These are phyloP conservation scores for Tetrastigma voinierianum DNA, from an alignment of 164 flowering plant species.

Conservation along the genomic window DNA sequence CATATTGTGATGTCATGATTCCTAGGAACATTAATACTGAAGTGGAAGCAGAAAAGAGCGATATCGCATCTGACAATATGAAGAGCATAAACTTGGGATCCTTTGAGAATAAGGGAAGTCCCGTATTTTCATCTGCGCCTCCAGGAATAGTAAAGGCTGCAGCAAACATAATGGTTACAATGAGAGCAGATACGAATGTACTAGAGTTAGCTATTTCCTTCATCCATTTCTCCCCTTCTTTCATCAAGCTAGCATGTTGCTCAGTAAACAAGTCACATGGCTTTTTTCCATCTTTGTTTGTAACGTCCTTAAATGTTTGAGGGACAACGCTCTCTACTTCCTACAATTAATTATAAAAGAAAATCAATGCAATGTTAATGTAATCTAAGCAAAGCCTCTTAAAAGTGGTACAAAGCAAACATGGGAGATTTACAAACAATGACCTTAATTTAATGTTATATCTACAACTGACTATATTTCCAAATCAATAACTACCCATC, in stretches of 20 bases:
- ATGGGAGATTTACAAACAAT: no score
- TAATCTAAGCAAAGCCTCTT: no score
- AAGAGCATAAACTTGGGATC: slow-evolving; percentile 4
- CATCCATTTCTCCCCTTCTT: slow-evolving; percentile 26
- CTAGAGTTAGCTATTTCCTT: slow-evolving; percentile 10
- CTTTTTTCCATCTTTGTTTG: slow-evolving; percentile 3
- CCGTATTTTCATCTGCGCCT: neutral
- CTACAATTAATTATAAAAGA: neutral
- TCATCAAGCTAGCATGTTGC: slow-evolving; percentile 9
- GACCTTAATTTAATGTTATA: no score
- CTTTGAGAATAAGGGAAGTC: neutral
- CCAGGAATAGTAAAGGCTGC: slow-evolving; percentile 26
- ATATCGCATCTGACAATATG: slow-evolving; percentile 11
- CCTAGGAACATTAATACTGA: slow-evolving; percentile 20
- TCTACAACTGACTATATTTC: no score
- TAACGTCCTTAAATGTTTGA: neutral
- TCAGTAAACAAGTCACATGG: slow-evolving; percentile 25
- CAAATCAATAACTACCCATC: no score
- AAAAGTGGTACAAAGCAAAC: no score
- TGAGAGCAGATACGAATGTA: slow-evolving; percentile 22
- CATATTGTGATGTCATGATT: slow-evolving; percentile 24
- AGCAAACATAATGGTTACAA: slow-evolving; percentile 22
- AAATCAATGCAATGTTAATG: no score
- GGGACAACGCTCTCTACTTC: slow-evolving; percentile 32
- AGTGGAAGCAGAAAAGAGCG: slow-evolving; percentile 19